Evolutionary conservation across 1,284 basidiomycete species (phyloP), one percentile per base, ranked within the genome.

Genomic region (Cryptococcus sp.): DNA sequence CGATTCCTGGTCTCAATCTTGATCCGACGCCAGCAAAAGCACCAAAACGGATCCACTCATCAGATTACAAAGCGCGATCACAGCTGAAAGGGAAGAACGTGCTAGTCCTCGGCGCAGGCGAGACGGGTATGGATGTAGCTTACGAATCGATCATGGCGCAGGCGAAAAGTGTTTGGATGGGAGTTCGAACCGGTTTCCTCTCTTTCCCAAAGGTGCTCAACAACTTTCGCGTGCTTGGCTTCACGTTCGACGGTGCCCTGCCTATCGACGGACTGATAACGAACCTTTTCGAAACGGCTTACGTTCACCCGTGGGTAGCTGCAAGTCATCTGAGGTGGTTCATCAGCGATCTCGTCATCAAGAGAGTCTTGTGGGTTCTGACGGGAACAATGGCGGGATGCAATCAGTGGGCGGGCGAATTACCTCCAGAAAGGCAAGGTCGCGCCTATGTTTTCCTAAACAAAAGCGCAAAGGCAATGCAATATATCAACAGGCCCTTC

Each of bases 401-500:
- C 68, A 86, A 86, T 64, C 86, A 87, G 79, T 87, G 85, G 84
- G 84, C 83, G 19, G 84, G 86, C 15, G 84, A 85, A 63, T 77
- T 87, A 2, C 83, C 83, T n/a, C 80, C 81, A 0, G 82, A 84
- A 40, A 76, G 83, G 39, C 79, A 86, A 20, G 86, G 86, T 0
- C 77, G 86, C 50, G 83, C 75, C 1, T 80, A 79, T 58, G 77
- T 77, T 39, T 80, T 80, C 58, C 66, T 80, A 23, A 80, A 80
- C 68, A 80, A 80, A 62, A 72, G 67, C 41, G 73, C 73, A 5
- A 75, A 74, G 50, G 85, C 84, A 1, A 84, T 86, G 83, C 81
- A 83, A 46, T 84, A 85, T 72, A 80, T 86, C 74, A 86, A 86
- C 65, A 78, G 81, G 26, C 84, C 84, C 5, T 84, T 82, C 68